Conservation (phyloP, 2,329 filamentous ascomycete genomes). For the Blastomyces percursus region DNA sequence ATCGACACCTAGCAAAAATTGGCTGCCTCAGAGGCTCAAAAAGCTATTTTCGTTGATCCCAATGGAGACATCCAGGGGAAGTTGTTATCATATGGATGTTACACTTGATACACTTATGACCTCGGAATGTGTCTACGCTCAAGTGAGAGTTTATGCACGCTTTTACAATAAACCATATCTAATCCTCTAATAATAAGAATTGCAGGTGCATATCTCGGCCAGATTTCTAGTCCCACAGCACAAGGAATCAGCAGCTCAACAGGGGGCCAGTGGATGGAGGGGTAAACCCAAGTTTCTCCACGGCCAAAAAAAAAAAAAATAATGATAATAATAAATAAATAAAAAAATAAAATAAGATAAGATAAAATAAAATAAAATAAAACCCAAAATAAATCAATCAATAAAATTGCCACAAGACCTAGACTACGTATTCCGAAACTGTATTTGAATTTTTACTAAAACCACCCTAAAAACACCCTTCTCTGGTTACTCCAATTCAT, state of each 20-base stretch:
- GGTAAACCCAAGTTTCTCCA: neutral
- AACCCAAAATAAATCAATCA: no score
- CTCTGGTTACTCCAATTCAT: no score
- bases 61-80: neutral
- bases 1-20: neutral
- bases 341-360: no score
- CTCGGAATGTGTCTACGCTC: neutral
- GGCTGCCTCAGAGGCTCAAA: neutral
- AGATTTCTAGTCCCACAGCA: neutral
- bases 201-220: neutral
- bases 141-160: neutral
- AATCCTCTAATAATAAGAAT: neutral
- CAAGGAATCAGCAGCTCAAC: neutral
- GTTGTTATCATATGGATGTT: neutral
- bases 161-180: neutral
- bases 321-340: no score
- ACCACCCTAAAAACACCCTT: no score
- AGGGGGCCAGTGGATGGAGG: neutral
- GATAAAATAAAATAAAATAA: no score
- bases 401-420: neutral
- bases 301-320: neutral
- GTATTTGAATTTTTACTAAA: neutral
- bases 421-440: neutral
- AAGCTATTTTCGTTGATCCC: neutral
- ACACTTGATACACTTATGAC: neutral